Evolutionary conservation across 495 filamentous ascomycete genomes (phyloP).

Genomic region (Xylaria palmicola): DNA sequence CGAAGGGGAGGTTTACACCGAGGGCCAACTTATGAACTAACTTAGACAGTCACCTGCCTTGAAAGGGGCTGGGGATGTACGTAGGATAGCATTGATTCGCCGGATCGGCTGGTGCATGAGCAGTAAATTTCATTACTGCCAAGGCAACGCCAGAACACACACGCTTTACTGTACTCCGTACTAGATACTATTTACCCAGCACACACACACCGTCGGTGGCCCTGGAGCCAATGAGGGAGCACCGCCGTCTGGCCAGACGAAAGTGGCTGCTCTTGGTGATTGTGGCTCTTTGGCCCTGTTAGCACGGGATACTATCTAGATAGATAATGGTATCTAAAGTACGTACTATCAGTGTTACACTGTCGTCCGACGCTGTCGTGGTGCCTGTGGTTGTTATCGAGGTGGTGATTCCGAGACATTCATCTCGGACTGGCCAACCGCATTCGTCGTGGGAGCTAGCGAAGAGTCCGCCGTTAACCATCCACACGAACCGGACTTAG

Average conservation of each 20-base stretch:
- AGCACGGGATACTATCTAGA: not conserved
- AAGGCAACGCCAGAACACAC: not conserved
- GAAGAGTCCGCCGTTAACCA: not conserved
- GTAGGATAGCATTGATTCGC: not conserved
- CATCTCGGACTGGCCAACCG: constrained; percentile 5
- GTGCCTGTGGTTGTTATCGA: not conserved
- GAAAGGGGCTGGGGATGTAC: not conserved
- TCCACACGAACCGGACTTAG: not conserved
- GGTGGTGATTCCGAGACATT: constrained; percentile 18
- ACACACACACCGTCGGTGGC: not conserved
- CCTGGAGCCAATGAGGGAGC: constrained; percentile 1
- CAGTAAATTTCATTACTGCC: constrained; percentile 6
- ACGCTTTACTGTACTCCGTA: not conserved
- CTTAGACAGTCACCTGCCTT: not conserved
- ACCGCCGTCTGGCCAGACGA: not conserved
- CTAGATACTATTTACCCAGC: too few species aligned
- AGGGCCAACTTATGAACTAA: not conserved
- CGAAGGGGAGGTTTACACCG: not conserved
- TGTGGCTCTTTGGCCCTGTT: not conserved
- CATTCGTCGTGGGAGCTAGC: not conserved
- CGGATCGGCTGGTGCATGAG: not conserved
- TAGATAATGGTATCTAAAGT: not conserved
- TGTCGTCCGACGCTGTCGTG: not conserved
- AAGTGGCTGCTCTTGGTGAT: too few species aligned
- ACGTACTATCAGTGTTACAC: too few species aligned